These are phyloP conservation scores for Xanthoceras sorbifolium DNA, from an alignment of 345 rosid species.

Conservation along the genomic window DNA sequence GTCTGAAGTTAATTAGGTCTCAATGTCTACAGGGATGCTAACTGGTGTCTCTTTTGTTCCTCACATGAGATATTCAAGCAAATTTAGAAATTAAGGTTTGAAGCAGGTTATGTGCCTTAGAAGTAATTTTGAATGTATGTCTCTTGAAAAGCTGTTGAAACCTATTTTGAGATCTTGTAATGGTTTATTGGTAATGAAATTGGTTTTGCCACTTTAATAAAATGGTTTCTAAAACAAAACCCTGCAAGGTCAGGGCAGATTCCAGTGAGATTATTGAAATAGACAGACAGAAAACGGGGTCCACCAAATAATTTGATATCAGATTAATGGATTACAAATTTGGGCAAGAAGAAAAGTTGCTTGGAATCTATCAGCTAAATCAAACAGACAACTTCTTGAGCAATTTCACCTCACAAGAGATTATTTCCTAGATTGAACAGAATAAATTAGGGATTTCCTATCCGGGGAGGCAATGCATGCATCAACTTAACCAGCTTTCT, in stretches of 20 bases:
- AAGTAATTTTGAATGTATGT: too few relatives aligned
- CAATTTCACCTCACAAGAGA: background rate
- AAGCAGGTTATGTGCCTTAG: too few relatives aligned
- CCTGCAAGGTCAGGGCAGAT: background rate
- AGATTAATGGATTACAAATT: background rate
- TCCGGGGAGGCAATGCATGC: background rate
- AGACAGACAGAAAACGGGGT: background rate
- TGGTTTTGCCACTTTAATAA: too few relatives aligned
- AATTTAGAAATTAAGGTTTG: too few relatives aligned
- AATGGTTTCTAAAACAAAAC: too few relatives aligned
- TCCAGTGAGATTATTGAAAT: background rate
- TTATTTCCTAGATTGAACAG: background rate
- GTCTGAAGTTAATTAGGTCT: background rate
- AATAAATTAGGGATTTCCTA: background rate
- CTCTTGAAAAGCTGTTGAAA: too few relatives aligned
- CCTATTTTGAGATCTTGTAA: too few relatives aligned
- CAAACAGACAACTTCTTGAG: background rate
- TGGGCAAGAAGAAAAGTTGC: background rate
- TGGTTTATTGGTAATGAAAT: too few relatives aligned
- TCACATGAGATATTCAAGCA: background rate
- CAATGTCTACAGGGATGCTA: background rate
- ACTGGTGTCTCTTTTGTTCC: too few relatives aligned
- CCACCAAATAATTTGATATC: background rate
- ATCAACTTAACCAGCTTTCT: background rate
- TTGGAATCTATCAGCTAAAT: too few relatives aligned